These are phyloP conservation scores for Exsudoporus frostii DNA, from an alignment of 768 basidiomycete species.

Conservation along the genomic window DNA sequence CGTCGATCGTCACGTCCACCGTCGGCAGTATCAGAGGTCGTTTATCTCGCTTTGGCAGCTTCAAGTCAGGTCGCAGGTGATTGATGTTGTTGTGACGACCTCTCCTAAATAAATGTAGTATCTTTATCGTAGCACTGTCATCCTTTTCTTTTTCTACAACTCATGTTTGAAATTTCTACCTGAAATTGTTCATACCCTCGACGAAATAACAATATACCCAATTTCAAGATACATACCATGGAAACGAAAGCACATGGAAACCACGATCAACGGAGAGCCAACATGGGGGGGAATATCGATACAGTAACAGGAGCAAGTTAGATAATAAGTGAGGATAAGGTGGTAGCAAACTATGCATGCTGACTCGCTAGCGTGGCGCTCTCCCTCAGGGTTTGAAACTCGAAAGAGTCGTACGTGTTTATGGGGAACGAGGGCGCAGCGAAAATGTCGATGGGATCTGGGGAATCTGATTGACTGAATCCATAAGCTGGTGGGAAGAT, in stretches of 20 bases:
- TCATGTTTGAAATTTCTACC: constrained; percentile 1
- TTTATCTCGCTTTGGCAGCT: constrained; percentile 73
- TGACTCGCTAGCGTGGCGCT: constrained; percentile 16
- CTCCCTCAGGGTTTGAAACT: constrained; percentile 32
- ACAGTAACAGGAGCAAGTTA: constrained; percentile 24
- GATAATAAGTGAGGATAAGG: constrained; percentile 20
- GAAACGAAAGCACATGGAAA: constrained; percentile 13
- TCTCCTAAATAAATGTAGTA: neutral
- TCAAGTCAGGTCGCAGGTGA: constrained; percentile 47
- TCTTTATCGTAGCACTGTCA: neutral
- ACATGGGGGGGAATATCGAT: constrained; percentile 22
- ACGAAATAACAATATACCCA: constrained; percentile 18
- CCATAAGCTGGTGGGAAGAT: constrained; percentile 16
- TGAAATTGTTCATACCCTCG: constrained; percentile 19
- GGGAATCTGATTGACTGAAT: constrained; percentile 19
- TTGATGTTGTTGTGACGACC: neutral
- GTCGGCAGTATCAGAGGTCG: constrained; percentile 69
- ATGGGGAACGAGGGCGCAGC: constrained; percentile 12
- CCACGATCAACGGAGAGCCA: neutral
- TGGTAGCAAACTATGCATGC: constrained; percentile 14
- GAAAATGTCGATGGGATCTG: constrained; percentile 19
- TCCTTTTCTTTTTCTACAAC: neutral
- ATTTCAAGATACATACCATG: constrained; percentile 14
- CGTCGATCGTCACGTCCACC: constrained; percentile 61
- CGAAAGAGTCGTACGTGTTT: constrained; percentile 31